phyloP scores from a whole-genome alignment of 2,329 filamentous ascomycete species.

The Phyllosticta capitalensis region DNA sequence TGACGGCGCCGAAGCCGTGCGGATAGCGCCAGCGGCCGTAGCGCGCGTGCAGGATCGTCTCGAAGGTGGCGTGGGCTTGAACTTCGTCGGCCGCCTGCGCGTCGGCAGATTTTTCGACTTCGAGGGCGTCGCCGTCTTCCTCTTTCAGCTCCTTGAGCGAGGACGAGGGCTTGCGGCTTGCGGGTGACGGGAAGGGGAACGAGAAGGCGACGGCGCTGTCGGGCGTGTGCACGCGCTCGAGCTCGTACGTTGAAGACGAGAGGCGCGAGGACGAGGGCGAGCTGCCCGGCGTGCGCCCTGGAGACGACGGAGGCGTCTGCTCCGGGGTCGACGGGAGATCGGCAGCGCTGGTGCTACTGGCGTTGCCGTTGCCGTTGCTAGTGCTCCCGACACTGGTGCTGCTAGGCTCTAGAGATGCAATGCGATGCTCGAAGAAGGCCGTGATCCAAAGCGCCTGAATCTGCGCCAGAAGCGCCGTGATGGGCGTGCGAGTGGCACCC shows the following conservation, averaged over 20 bases:
- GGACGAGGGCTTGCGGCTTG: background rate
- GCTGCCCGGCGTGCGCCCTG: background rate
- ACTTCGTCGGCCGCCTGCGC: background rate
- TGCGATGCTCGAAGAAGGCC: conserved; percentile 50
- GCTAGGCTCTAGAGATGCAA: conserved; percentile 22
- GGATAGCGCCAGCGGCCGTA: conserved; percentile 24
- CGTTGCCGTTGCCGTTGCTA: background rate
- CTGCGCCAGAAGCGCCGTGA: conserved; percentile 27
- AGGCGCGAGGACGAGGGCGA: background rate
- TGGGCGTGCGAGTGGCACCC: conserved; percentile 29
- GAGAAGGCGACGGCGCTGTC: background rate
- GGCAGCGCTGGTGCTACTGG: background rate
- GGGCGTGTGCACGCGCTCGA: background rate
- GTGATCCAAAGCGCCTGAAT: conserved; percentile 39
- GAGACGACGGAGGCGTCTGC: background rate
- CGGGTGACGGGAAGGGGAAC: background rate
- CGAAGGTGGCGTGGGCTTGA: conserved; percentile 1
- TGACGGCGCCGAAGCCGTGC: conserved; percentile 19
- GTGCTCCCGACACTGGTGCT: background rate
- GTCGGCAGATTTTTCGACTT: background rate
- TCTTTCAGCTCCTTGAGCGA: background rate
- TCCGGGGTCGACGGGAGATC: background rate
- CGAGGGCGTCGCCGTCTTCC: background rate
- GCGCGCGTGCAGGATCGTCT: conserved; percentile 23
- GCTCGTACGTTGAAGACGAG: background rate